Evolutionary conservation across 2,329 filamentous ascomycete species (phyloP).

Genomic region (Aspergillus cejpii): DNA sequence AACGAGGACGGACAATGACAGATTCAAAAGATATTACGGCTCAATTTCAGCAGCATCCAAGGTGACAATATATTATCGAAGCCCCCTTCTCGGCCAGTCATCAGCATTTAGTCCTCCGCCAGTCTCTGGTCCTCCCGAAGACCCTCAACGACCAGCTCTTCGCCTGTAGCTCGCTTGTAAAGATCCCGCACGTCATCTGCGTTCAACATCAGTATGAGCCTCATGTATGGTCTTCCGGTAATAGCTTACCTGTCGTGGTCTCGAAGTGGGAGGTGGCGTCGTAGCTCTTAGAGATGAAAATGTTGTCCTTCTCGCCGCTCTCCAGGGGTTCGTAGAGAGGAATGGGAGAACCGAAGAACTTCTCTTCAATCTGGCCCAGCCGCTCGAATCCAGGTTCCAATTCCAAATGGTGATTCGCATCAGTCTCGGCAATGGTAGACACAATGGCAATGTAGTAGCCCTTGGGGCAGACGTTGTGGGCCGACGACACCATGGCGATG

Average conservation of each 20-base stretch:
- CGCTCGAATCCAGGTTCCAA: conserved; percentile 86
- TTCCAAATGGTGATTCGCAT: conserved; percentile 91
- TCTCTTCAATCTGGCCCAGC: conserved; percentile 89
- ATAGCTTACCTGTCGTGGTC: conserved; percentile 59
- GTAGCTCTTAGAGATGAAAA: conserved; percentile 98
- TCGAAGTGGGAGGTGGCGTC: conserved; percentile 98
- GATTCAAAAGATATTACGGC: conserved; percentile 25
- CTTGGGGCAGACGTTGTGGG: conserved; percentile 97
- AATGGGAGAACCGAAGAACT: conserved; percentile 89
- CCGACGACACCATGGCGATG: conserved; percentile 88
- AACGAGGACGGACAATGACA: conserved; percentile 10
- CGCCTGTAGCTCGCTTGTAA: conserved; percentile 73
- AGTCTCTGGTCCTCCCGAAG: conserved; percentile 61
- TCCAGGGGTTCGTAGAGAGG: conserved; percentile 88
- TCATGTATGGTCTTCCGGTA: not conserved
- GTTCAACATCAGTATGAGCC: conserved; percentile 7
- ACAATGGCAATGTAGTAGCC: conserved; percentile 99
- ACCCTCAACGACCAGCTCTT: conserved; percentile 82
- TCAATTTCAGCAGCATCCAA: conserved; percentile 25
- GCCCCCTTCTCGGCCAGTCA: conserved; percentile 4
- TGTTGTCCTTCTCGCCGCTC: conserved; percentile 74
- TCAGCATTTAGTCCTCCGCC: conserved; percentile 31
- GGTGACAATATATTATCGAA: conserved; percentile 24
- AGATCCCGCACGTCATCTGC: conserved; percentile 91
- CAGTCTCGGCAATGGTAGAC: conserved; percentile 88